Conservation (phyloP, 805 yeast genomes). For the Ogataea trehaloabstinens region DNA sequence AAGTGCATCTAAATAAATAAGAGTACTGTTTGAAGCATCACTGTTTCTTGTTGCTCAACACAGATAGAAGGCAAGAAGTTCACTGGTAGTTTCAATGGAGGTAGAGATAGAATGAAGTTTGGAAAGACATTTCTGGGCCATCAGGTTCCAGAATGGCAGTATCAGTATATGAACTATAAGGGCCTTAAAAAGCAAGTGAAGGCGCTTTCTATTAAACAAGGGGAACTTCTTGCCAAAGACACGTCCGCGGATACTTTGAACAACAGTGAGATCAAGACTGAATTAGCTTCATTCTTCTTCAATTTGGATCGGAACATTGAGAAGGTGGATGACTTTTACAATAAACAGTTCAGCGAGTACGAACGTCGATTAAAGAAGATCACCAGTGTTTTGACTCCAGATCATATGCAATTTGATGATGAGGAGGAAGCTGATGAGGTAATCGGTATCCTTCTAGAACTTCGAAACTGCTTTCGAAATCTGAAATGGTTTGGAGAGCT, state of each 20-base stretch:
- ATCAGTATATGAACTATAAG: conserved; percentile 81
- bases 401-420: conserved; percentile 30
- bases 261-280: conserved; percentile 42
- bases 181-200: conserved; percentile 78
- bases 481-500: conserved; percentile 93
- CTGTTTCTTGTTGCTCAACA: too few relatives aligned
- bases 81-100: too few relatives aligned
- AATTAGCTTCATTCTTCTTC: conserved; percentile 67
- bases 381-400: conserved; percentile 37
- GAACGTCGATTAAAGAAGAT: conserved; percentile 60
- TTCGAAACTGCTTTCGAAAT: conserved; percentile 73
- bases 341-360: conserved; percentile 70
- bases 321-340: conserved; percentile 75
- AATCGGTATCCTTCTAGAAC: conserved; percentile 66
- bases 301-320: conserved; percentile 80
- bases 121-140: conserved; percentile 78
- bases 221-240: conserved; percentile 26
- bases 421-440: conserved; percentile 62
- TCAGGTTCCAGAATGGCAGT: conserved; percentile 93
- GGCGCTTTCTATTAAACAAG: conserved; percentile 48
- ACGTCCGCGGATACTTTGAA: conserved; percentile 34
- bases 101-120: conserved; percentile 59
- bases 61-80: too few relatives aligned
- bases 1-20: too few relatives aligned
- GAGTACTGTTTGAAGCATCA: too few relatives aligned